These are phyloP conservation scores for Scheffersomyces amazonensis DNA, from an alignment of 805 yeast species.

Conservation along the genomic window DNA sequence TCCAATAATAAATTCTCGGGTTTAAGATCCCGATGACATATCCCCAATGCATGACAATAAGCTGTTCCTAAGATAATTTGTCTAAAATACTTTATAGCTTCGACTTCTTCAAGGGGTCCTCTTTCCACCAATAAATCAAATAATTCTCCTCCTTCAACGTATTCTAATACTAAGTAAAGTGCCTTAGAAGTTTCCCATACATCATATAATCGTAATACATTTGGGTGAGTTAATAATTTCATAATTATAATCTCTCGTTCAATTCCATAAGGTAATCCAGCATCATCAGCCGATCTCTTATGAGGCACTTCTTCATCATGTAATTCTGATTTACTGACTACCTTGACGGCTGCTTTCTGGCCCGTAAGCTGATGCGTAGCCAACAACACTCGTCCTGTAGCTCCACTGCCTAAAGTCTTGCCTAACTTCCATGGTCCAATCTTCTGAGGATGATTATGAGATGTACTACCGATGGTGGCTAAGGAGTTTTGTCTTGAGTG, in stretches of 20 bases:
- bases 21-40: constrained; percentile 78
- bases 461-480: constrained; percentile 49
- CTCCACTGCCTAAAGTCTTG: constrained; percentile 76
- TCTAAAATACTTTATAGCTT: constrained; percentile 72
- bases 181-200: constrained; percentile 98
- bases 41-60: constrained; percentile 77
- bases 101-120: constrained; percentile 69
- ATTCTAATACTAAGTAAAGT: constrained; percentile 72
- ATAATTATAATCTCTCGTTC: constrained; percentile 96
- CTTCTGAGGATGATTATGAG: constrained; percentile 44
- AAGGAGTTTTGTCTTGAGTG: constrained; percentile 62
- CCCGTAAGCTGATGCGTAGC: constrained; percentile 71
- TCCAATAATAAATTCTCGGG: constrained; percentile 78
- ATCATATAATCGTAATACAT: constrained; percentile 89
- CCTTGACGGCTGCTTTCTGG: constrained; percentile 79
- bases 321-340: constrained; percentile 64
- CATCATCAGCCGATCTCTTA: constrained; percentile 16
- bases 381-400: constrained; percentile 75
- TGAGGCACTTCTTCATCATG: constrained; percentile 38
- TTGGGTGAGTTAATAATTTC: constrained; percentile 92
- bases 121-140: constrained; percentile 70
- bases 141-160: constrained; percentile 86
- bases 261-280: constrained; percentile 86
- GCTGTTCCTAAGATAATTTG: constrained; percentile 78
- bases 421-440: constrained; percentile 87